These are phyloP conservation scores for Coelastrella sp. DNA, from an alignment of 139 green algal species.

Conservation along the genomic window DNA sequence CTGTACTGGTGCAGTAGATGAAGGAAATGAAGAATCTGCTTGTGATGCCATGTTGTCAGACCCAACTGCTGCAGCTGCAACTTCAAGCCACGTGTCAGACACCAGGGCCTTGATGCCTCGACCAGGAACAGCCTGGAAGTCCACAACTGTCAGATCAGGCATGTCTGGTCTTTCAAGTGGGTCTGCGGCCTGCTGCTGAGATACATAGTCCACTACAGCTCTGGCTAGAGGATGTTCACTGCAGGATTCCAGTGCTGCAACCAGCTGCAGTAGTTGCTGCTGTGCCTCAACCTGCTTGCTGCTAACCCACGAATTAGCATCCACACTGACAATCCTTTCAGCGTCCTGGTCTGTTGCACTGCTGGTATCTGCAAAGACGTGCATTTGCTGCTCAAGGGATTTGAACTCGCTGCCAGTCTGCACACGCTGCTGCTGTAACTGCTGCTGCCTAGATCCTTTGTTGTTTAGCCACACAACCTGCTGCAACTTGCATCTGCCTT, in stretches of 20 bases:
- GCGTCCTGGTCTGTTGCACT: too few relatives aligned
- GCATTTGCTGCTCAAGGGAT: not conserved
- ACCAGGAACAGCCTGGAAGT: not conserved
- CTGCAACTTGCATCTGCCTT: conserved; percentile 77
- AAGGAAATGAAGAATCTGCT: too few relatives aligned
- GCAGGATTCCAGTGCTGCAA: conserved; percentile 80
- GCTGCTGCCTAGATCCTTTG: not conserved
- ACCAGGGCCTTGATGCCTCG: not conserved
- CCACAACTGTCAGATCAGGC: not conserved
- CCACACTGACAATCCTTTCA: too few relatives aligned
- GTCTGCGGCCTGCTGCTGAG: not conserved
- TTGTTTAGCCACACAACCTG: conserved; percentile 41
- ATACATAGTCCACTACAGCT: conserved; percentile 77
- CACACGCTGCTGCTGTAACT: conserved; percentile 12
- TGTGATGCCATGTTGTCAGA: not conserved
- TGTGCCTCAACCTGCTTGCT: not conserved
- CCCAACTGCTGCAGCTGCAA: not conserved
- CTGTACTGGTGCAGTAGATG: too few relatives aligned
- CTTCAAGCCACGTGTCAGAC: not conserved
- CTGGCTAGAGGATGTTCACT: conserved; percentile 90
- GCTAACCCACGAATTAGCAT: not conserved
- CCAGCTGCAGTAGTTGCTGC: conserved; percentile 52
- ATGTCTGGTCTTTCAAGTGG: not conserved
- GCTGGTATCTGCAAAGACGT: too few relatives aligned
- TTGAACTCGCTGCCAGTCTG: too few relatives aligned